Percentiles rank a stretch among this genome's conserved stretches.
These are phyloP conservation scores for Mycena latifolia DNA, from an alignment of 768 basidiomycete genomes.

Conservation along the genomic window DNA sequence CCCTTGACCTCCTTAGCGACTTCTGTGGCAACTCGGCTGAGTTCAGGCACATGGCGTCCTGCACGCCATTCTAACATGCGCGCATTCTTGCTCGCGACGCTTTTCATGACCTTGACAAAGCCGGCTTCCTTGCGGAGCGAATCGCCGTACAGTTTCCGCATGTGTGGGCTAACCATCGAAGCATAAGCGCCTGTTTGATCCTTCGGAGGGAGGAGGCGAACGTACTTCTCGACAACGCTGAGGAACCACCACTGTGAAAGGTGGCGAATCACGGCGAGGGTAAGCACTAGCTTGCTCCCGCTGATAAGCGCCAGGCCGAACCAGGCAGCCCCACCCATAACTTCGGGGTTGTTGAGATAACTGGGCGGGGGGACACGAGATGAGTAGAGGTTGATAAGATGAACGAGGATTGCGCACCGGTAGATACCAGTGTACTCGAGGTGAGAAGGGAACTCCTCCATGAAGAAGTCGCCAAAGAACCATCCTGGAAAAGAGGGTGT, in stretches of 20 bases:
- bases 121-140: conserved; percentile 96
- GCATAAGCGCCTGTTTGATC: conserved; percentile 2
- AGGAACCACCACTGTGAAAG: conserved; percentile 98
- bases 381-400: conserved; percentile 8
- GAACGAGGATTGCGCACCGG: conserved; percentile 61
- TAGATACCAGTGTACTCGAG: conserved; percentile 98
- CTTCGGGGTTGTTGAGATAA: conserved; percentile 95
- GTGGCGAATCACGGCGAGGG: conserved; percentile 86
- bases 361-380: conserved; percentile 50
- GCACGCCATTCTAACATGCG: conserved; percentile 80
- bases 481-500: conserved; percentile 64
- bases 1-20: conserved; percentile 91
- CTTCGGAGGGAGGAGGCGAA: conserved; percentile 22
- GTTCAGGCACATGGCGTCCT: conserved; percentile 85
- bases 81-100: conserved; percentile 87
- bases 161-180: conserved; percentile 84
- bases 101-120: conserved; percentile 98
- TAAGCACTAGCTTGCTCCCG: conserved; percentile 91
- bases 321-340: conserved; percentile 96
- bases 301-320: conserved; percentile 94
- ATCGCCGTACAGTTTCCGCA: conserved; percentile 96
- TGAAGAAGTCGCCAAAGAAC: conserved; percentile 99
- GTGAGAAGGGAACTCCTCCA: conserved; percentile 91
- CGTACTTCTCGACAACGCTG: conserved; percentile 90
- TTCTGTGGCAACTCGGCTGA: conserved; percentile 67